phyloP scores from a whole-genome alignment of 2,329 filamentous ascomycete genomes.

The Fusarium mexicanum region DNA sequence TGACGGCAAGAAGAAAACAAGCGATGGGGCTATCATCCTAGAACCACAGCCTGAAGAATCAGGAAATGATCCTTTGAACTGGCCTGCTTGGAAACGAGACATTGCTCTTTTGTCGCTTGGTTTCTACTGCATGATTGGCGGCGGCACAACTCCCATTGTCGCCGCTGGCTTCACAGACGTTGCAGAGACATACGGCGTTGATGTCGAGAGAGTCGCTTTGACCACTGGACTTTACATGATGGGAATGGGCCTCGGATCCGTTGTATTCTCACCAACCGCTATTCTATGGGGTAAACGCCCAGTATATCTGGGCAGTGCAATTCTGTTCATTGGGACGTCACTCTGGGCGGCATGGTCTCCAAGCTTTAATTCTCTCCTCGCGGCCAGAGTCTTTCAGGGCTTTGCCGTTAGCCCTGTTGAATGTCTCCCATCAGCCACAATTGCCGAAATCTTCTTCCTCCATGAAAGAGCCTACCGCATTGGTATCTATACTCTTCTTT shows the following conservation, averaged over 20 bases:
- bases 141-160: conserved; percentile 89
- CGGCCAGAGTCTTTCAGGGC: conserved; percentile 88
- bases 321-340: conserved; percentile 79
- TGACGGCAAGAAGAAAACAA: conserved; percentile 75
- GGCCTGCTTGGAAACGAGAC: conserved; percentile 85
- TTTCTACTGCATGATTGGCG: conserved; percentile 92
- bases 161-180: conserved; percentile 91
- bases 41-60: conserved; percentile 94
- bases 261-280: conserved; percentile 87
- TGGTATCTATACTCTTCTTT: conserved; percentile 89
- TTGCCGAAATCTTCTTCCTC: conserved; percentile 95
- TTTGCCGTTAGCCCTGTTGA: conserved; percentile 90
- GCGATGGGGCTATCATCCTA: conserved; percentile 84
- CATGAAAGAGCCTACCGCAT: conserved; percentile 93
- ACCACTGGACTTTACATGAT: conserved; percentile 96
- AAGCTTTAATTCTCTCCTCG: conserved; percentile 79
- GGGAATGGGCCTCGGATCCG: conserved; percentile 85
- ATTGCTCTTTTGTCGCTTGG: conserved; percentile 82
- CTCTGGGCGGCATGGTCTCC: conserved; percentile 90
- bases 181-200: conserved; percentile 70
- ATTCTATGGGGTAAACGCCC: conserved; percentile 92
- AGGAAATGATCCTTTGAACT: conserved; percentile 91
- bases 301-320: conserved; percentile 81
- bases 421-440: conserved; percentile 90
- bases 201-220: conserved; percentile 78